Evolutionary conservation across 164 flowering plant species (phyloP), one percentile per base, ranked within the genome.

Genomic region (Sextonia rubra): DNA sequence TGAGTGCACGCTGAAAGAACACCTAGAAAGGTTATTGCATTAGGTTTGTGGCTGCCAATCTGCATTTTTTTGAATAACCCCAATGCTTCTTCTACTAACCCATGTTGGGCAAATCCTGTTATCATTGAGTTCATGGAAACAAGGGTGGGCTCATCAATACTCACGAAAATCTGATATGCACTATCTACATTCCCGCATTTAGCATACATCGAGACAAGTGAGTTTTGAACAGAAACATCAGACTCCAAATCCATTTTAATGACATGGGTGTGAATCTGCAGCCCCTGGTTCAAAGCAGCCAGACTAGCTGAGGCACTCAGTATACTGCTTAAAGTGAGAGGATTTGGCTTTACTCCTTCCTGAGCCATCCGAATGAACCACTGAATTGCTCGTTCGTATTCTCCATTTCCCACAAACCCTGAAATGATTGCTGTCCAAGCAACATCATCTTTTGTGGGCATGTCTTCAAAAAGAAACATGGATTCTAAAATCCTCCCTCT

Each of bases 401-500:
- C 73, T 68, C 64, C 83, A 79, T 84, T 84, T 27, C 72, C 75
- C 30, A 75, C 83, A 72, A 84, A 80, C 30, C 82, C 85, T 11
- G 89, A 84, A 68, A 86, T 81, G 37, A 84, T 69, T 15, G 87
- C 85, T 60, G 89, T 84, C 89, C 89, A 86, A 58, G 89, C 78
- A 76, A 82, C 68, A 74, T 75, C 83, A 78, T 86, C 89, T 71
- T 76, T 80, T 37, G 68, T 61, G 4, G 89, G 86, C 85, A 86
- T 82, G 69, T 72, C 27, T 55, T 75, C 77, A 66, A 86, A 86
- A 62, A 84, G 64, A 25, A 61, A 11, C 22, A 84, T 37, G 27
- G 82, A 75, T 70, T 84, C 77, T 30, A 62, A 72, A n/a, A 74
- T 77, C 69, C 30, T 76, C 48, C 85, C 80, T 29, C 32, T 65